Evolutionary conservation across 1,284 basidiomycete genomes (phyloP), one percentile per base, ranked within the genome.

Genomic region (Ustilago xerochloae): DNA sequence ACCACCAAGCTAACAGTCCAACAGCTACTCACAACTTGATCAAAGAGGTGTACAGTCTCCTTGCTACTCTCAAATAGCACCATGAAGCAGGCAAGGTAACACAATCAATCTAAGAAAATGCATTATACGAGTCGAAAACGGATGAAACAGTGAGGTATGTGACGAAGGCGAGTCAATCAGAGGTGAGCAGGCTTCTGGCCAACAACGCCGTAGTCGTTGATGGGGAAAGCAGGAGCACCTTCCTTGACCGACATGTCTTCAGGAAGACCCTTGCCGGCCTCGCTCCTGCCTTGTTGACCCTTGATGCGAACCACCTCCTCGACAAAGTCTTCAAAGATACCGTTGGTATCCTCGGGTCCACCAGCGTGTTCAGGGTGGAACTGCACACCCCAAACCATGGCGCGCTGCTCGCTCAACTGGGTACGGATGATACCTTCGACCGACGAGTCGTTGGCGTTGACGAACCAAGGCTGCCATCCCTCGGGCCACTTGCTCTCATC

Each of bases 351-450:
- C 57, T 83, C 81, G 9, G 82, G 82, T 6, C 82, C 82, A 49
- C 82, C 82, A 18, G 80, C 80, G 58, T 81, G 79, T 58, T 83
- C 82, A 2, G 82, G 82, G 51, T 83, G 82, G 79, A 83, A 83
- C 65, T 83, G 82, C 6, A 80, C 82, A 28, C 79, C 80, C 80
- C 82, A 81, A 12, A 83, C 80, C 62, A 78, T 64, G 45, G 79
- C 64, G 36, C 63, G 63, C 55, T 68, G 45, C 59, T 68, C 58
- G 50, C 51, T 61, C 10, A 63, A 58, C 49, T 69, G 69, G 2
- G 73, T 74, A n/a, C 80, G 70, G 35, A 78, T 79, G 59, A 83
- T 79, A 33, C 81, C 81, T 58, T 83, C 81, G 30, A 83, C 79
- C 51, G 73, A 77, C 53, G 79, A 80, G 64, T 83, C 81, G 64